Conservation (phyloP, 2,329 filamentous ascomycete species). For the Penicillium sp. region DNA sequence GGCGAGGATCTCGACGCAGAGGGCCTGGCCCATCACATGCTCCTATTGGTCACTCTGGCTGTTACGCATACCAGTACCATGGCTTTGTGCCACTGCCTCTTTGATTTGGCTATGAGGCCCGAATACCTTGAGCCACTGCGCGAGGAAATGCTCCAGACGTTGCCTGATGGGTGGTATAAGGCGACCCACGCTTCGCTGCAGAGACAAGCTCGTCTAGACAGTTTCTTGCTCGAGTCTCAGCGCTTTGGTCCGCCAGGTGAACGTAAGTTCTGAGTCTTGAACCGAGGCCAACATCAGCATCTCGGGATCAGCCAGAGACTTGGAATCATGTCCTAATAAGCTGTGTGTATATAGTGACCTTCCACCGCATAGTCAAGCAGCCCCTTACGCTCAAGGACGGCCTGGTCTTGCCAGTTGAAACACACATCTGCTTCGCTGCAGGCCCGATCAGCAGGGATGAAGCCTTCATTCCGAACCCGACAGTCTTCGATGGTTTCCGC, state of each 20-base stretch:
- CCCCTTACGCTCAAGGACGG: slow-evolving; percentile 26
- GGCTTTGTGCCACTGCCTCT: slow-evolving; percentile 45
- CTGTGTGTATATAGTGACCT: slow-evolving; percentile 21
- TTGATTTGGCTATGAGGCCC: slow-evolving; percentile 50
- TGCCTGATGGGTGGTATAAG: slow-evolving; percentile 26
- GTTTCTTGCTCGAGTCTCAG: slow-evolving; percentile 32
- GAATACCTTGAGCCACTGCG: slow-evolving; percentile 51
- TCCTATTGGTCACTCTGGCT: slow-evolving; percentile 28
- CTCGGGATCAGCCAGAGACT: neutral
- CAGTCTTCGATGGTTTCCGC: slow-evolving; percentile 28
- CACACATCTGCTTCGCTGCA: slow-evolving; percentile 30
- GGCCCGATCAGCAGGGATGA: slow-evolving; percentile 30
- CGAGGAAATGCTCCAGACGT: slow-evolving; percentile 44
- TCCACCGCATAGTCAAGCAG: slow-evolving; percentile 29
- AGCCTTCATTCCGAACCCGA: slow-evolving; percentile 20
- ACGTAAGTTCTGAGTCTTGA: slow-evolving; percentile 16
- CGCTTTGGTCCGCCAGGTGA: slow-evolving; percentile 29
- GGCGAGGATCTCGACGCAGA: slow-evolving; percentile 20
- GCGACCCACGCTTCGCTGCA: slow-evolving; percentile 21
- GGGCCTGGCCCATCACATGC: slow-evolving; percentile 26
- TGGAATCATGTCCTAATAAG: neutral
- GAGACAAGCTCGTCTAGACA: slow-evolving; percentile 25
- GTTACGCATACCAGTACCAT: slow-evolving; percentile 31
- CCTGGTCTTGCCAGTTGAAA: slow-evolving; percentile 21
- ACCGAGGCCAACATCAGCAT: neutral